Percentiles rank a stretch among this genome's conserved stretches.
These are phyloP conservation scores for Lignosus rhinocerotis DNA, from an alignment of 1,284 basidiomycete species.

Conservation along the genomic window DNA sequence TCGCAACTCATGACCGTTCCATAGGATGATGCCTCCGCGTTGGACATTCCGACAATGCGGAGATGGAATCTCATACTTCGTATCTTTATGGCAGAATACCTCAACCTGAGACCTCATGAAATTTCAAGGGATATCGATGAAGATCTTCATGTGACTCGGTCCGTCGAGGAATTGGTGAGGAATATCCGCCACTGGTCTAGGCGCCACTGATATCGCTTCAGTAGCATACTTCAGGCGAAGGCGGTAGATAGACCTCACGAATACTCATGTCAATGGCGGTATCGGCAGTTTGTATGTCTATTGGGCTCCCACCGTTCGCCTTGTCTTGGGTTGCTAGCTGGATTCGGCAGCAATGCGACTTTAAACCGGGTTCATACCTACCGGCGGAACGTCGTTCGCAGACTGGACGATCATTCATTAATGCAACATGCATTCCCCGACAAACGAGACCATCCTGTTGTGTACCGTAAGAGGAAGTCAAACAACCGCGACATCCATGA, in stretches of 20 bases:
- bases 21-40: conserved; percentile 86
- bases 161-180: conserved; percentile 25
- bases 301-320: too few species aligned
- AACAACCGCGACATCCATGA: too few species aligned
- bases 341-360: too few species aligned
- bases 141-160: conserved; percentile 7
- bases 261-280: too few species aligned
- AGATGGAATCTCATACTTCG: conserved; percentile 90
- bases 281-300: too few species aligned
- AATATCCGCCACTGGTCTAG: neutral
- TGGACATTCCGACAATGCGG: conserved; percentile 85
- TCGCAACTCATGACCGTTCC: neutral
- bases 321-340: too few species aligned
- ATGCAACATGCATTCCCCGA: too few species aligned
- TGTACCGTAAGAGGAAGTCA: too few species aligned
- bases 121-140: conserved; percentile 5
- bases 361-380: too few species aligned
- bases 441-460: too few species aligned
- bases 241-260: neutral
- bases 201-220: conserved; percentile 9
- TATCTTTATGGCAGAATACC: conserved; percentile 89
- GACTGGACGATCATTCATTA: too few species aligned
- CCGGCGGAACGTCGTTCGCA: too few species aligned
- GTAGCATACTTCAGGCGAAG: conserved; percentile 3
- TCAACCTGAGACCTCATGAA: conserved; percentile 60